Evolutionary conservation across 805 yeast genomes (phyloP), one percentile per base, ranked within the genome.

Genomic region (Metschnikowia amazonensis): DNA sequence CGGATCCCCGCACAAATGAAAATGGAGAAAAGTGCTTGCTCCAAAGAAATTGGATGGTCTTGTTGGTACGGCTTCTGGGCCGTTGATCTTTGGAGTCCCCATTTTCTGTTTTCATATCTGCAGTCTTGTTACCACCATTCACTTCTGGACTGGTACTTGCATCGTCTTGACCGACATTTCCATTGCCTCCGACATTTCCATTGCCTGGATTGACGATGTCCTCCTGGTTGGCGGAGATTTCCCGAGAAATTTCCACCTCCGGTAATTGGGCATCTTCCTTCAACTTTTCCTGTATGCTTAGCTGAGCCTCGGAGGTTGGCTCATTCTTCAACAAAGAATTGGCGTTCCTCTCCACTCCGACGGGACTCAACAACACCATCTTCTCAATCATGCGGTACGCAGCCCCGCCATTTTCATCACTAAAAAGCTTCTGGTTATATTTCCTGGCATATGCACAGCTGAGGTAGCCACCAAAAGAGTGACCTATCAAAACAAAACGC

Each of bases 11-110:
- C 8, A 81, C 54, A 2, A 81, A 42, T 2, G 76, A 56, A 51
- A 82, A 77, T 0, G 86, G 86, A 1, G 86, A 80, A 17, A 64
- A 58, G 54, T 82, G 71, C 14, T 60, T 60, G 14, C 69, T 68
- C 89, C 89, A 82, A 41, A 81, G 44, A 17, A 23, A 45, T 5
- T 44, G 24, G 29, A 79, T 42, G 5, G 69, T 38, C 45, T 60
- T 67, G 6, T 69, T 65, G 34, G 56, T 48, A 29, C 60, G 56
- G 9, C 4, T 18, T 16, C 29, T 36, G 14, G 42, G 35, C 29
- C 29, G 36, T 31, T 30, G 35, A 11, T 30, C 34, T 21, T 14
- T 21, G 17, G 5, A 7, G 14, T 39, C 36, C 11, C 14, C 17
- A 17, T 33, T 13, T 17, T 36, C 34, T 6, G 37, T 18, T 5